Evolutionary conservation across 2,329 filamentous ascomycete species (phyloP).

Genomic region (Trichoderma atroviride): DNA sequence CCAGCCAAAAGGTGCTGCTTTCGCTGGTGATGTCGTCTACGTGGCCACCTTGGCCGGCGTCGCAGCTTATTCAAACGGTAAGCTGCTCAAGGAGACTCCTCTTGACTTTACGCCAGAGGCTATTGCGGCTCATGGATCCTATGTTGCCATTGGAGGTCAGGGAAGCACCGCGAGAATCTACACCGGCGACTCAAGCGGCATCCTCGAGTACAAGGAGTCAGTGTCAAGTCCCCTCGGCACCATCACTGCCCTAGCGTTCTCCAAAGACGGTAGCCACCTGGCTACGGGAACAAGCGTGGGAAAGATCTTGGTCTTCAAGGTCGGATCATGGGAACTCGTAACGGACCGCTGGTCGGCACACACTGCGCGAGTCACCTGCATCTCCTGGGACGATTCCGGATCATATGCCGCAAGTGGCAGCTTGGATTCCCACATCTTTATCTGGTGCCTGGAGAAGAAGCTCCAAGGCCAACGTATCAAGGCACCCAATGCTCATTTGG

Average conservation of each 20-base stretch:
- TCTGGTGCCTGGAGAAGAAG: conserved; percentile 80
- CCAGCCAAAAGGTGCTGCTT: conserved; percentile 77
- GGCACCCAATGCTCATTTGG: conserved; percentile 88
- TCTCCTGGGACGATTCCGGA: conserved; percentile 76
- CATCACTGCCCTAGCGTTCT: conserved; percentile 83
- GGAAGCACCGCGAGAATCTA: conserved; percentile 78
- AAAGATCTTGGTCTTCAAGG: conserved; percentile 80
- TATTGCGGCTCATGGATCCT: conserved; percentile 68
- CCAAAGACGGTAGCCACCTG: conserved; percentile 72
- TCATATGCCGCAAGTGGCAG: conserved; percentile 81
- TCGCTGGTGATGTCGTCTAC: conserved; percentile 54
- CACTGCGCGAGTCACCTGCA: conserved; percentile 59
- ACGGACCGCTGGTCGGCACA: conserved; percentile 73
- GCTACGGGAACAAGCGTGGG: conserved; percentile 83
- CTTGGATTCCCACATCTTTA: conserved; percentile 87
- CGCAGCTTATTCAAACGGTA: conserved; percentile 60
- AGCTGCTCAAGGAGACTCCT: conserved; percentile 60
- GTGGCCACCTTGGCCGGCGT: conserved; percentile 60
- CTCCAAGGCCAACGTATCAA: conserved; percentile 85
- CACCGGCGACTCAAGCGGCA: conserved; percentile 55
- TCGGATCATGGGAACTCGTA: conserved; percentile 66
- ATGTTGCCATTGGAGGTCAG: conserved; percentile 75
- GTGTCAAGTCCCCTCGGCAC: conserved; percentile 70
- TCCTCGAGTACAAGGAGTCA: conserved; percentile 56
- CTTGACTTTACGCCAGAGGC: conserved; percentile 68